Base-by-base conservation (phyloP, 371 early-diverging fungal genomes). In the Zopfochytrium polystomum region DNA sequence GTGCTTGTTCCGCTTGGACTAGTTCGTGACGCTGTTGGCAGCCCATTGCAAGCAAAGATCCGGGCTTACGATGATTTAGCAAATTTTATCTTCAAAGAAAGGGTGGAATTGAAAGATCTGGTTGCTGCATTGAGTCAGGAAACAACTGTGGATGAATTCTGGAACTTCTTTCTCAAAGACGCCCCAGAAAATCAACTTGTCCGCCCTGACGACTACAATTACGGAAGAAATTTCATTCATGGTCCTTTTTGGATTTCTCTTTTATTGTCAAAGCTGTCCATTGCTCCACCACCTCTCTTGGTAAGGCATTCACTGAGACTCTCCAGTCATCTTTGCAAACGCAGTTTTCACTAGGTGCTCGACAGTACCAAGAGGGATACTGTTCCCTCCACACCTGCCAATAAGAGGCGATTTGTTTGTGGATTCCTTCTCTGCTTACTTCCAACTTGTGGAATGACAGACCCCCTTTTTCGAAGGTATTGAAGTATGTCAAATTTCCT, bases 151-250 rank as follows among this genome's bases (percentile, higher is more conserved):
- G 80, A 80, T 55, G 64, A 63, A 31, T 75, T 77, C 55, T 80
- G 80, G 80, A 34, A 53, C 25, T 80, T 73, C 50, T 80, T 57
- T 47, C 55, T 80, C 61, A 54, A 47, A 13, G 75, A 72, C 27
- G 73, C 70, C 23, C 27, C 22, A 58, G 80, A 80, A 5, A 77
- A 72, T 55, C 75, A 77, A 45, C 68, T 80, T 20, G 77, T 72
- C n/a, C n/a, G 60, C 43, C 80, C 80, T 5, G 80, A 80, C 46
- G 80, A 80, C 20, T 80, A 75, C 63, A 67, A 71, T 56, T 80
- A 73, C 58, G 60, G 68, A 9, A 52, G 66, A 27, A 75, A 74
- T 49, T 77, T 75, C 51, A 63, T 80, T 18, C 80, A 80, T 31
- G 42, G 59, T 5, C 80, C 80, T 11, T 72, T 75, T 42, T 80